A percentile compares a stretch with the other conserved stretches of the same genome.
Conservation (phyloP, 2,329 filamentous ascomycete genomes). For the Claviceps fusiformis region DNA sequence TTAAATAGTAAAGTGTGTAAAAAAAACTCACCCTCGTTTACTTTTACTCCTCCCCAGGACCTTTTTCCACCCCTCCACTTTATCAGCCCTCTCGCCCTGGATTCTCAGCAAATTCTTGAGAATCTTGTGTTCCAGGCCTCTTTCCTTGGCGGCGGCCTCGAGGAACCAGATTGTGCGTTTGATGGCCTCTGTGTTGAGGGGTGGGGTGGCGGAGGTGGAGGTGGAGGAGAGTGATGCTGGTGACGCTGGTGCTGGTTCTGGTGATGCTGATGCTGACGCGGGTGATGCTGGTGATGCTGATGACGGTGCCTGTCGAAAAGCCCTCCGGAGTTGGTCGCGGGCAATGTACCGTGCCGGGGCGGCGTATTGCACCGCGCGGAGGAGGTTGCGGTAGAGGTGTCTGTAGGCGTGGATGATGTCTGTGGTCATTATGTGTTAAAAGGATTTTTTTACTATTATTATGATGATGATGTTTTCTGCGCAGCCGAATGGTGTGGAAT, state of each 20-base stretch:
- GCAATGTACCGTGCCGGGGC: conserved; percentile 51
- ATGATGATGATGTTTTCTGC: no score
- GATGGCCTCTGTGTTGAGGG: conserved; percentile 37
- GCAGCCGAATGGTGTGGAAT: no score
- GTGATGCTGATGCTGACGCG: neutral
- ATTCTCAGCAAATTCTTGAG: conserved; percentile 50
- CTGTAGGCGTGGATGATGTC: conserved; percentile 55
- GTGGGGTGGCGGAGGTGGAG: neutral
- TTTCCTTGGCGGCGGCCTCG: conserved; percentile 45
- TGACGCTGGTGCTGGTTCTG: no score
- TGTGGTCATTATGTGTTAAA: conserved; percentile 10
- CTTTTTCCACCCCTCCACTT: conserved; percentile 10
- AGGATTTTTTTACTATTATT: no score
- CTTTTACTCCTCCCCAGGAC: conserved; percentile 11
- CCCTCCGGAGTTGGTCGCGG: conserved; percentile 43
- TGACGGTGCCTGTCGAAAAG: conserved; percentile 31
- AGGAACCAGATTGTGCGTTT: conserved; percentile 59
- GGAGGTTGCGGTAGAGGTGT: conserved; percentile 48
- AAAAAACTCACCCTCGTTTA: conserved; percentile 13
- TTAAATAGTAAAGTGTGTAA: no score
- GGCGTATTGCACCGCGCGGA: conserved; percentile 61
- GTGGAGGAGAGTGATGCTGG: no score
- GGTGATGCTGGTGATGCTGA: no score
- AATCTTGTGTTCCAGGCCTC: conserved; percentile 58
- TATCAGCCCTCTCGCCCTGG: conserved; percentile 9